phyloP scores from a whole-genome alignment of 345 rosid species.

The Camelina laxa region DNA sequence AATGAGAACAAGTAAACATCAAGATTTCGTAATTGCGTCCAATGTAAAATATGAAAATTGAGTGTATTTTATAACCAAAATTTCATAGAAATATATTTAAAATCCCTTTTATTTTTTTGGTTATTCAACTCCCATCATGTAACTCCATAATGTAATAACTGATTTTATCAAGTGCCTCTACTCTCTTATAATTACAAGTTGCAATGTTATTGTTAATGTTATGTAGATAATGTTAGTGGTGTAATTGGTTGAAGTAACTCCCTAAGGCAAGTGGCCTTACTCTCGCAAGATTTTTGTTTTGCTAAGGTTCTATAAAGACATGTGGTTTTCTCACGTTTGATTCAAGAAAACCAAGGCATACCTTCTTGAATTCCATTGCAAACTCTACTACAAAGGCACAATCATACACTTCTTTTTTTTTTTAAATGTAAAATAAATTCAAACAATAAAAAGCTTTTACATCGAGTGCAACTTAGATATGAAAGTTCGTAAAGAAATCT shows the following conservation, averaged over 20 bases:
- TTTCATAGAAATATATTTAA: background rate
- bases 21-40: background rate
- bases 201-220: background rate
- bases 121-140: slow-evolving; percentile 11
- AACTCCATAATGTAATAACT: slow-evolving; percentile 2
- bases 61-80: background rate
- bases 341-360: too few species aligned
- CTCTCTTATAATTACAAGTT: slow-evolving; percentile 14
- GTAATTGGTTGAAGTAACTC: background rate
- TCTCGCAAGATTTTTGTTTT: background rate
- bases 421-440: too few species aligned
- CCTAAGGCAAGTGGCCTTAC: background rate
- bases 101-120: background rate
- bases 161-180: slow-evolving; percentile 4
- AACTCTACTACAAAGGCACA: background rate
- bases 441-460: too few species aligned
- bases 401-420: background rate
- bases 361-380: background rate
- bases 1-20: background rate
- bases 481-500: too few species aligned
- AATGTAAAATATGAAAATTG: background rate
- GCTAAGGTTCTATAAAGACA: background rate
- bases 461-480: too few species aligned
- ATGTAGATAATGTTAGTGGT: background rate
- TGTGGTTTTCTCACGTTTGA: background rate